Evolutionary conservation across 352 stramenopile genomes (phyloP), one percentile per base, ranked within the genome.

Genomic region (Blastocystis sp.): DNA sequence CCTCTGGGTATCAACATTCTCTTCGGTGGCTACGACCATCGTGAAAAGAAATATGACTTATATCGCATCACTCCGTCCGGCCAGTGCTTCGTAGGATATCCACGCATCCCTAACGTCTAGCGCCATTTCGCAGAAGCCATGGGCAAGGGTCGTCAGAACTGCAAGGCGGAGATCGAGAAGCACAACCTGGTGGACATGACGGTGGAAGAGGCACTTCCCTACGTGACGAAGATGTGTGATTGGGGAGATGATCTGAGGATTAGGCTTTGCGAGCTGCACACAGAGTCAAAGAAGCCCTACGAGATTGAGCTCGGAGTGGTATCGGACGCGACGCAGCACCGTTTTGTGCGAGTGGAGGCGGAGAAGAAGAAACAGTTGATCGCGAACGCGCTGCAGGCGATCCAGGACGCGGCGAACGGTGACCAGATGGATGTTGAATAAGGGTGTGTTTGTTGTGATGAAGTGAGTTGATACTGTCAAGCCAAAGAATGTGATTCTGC

Each of bases 231-330:
- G 63, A 89, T 89, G 79, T 78, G n/a, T 16, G 39, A 24, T 41
- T 74, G 31, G n/a, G 10, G 39, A 24, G 1, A 26, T 35, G 1
- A 50, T n/a, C 39, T 33, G 45, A 33, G 60, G 26, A 65, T 6
- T 65, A 33, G 26, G 21, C 51, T 89, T 13, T 89, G 79, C 26
- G 63, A 89, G 3, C 41, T 77, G 13, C 79, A 89, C 37, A 80
- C 60, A 33, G 79, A 89, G 63, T 89, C 79, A 24, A 89, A 89
- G 62, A 89, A 89, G 67, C 79, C 79, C 33, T 89, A 89, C 31
- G 79, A 89, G 31, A 78, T 89, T 24, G 79, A 89, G 41, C 50
- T 89, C 60, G 79, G 79, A 21, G 70, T 62, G 31, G 35, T 79
- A 37, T 80, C 63, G 21, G 79, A 89, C 41, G 51, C 63, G 21